Evolutionary conservation across 2,329 filamentous ascomycete species (phyloP).

Genomic region (Biscogniauxia marginata): DNA sequence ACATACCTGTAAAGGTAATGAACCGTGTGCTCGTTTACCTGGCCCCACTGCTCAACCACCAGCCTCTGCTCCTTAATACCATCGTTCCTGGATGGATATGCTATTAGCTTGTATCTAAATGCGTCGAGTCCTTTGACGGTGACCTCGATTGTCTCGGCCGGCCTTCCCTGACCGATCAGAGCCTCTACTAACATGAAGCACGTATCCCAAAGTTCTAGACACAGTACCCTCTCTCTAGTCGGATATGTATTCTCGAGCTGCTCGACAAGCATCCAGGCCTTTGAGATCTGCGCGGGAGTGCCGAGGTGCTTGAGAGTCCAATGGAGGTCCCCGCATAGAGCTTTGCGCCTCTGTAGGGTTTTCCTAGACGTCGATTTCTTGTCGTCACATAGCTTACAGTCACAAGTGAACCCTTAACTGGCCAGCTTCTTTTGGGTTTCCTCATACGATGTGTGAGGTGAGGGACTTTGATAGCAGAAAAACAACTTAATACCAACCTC

Average conservation of each 20-base stretch:
- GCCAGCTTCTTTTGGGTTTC: conserved; percentile 31
- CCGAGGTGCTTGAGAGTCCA: neutral
- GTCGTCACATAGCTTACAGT: conserved; percentile 38
- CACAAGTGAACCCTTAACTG: conserved; percentile 43
- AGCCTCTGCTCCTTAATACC: conserved; percentile 7
- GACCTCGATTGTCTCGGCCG: conserved; percentile 15
- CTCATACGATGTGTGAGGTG: conserved; percentile 23
- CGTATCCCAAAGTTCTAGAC: conserved; percentile 20
- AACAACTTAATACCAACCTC: conserved; percentile 44
- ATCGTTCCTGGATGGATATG: conserved; percentile 1
- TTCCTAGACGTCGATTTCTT: conserved; percentile 19
- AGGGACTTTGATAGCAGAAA: conserved; percentile 37
- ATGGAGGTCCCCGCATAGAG: conserved; percentile 5
- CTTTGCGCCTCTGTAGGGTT: conserved; percentile 15
- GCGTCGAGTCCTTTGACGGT: conserved; percentile 25
- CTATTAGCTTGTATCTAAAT: conserved; percentile 26
- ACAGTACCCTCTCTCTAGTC: conserved; percentile 1
- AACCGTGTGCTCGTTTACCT: neutral
- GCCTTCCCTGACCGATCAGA: neutral
- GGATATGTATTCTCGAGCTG: conserved; percentile 26
- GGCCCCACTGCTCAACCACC: conserved; percentile 26
- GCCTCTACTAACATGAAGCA: conserved; percentile 18
- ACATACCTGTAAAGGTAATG: conserved; percentile 16
- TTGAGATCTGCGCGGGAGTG: conserved; percentile 1
- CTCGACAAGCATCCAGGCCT: conserved; percentile 15